These are phyloP conservation scores for Claviceps purpurea DNA, from an alignment of 2,329 filamentous ascomycete genomes.

Conservation along the genomic window DNA sequence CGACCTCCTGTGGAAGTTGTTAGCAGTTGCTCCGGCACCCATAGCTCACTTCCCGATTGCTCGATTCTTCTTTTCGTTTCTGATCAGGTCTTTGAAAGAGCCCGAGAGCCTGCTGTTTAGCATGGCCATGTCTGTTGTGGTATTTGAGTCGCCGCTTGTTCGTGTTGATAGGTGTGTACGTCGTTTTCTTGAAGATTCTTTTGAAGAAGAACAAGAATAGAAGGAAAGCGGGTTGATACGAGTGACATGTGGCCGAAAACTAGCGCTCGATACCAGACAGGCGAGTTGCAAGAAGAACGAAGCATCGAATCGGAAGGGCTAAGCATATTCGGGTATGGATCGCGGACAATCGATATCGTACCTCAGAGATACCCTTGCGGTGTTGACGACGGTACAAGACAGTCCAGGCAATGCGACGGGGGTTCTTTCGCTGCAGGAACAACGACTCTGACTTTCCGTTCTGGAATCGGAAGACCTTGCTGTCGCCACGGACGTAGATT, in stretches of 20 bases:
- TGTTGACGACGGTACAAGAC: constrained; percentile 96
- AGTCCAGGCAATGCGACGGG: constrained; percentile 97
- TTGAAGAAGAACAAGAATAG: too few relatives aligned
- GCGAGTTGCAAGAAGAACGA: not conserved
- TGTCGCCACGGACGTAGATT: constrained; percentile 98
- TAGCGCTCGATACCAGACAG: not conserved
- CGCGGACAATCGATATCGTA: constrained; percentile 35
- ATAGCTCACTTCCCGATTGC: too few relatives aligned
- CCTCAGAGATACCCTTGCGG: constrained; percentile 99
- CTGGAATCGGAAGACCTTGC: constrained; percentile 99
- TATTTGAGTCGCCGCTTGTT: not conserved
- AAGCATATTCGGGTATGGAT: not conserved
- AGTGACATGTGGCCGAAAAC: not conserved
- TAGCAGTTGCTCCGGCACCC: constrained; percentile 11
- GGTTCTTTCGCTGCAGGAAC: constrained; percentile 99
- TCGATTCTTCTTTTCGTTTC: not conserved
- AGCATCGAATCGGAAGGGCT: not conserved
- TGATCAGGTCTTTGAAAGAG: not conserved
- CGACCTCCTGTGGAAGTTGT: constrained; percentile 67
- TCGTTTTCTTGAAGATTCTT: too few relatives aligned
- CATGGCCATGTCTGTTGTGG: not conserved
- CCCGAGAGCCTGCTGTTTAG: not conserved
- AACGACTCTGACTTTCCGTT: constrained; percentile 99
- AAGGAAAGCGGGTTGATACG: too few relatives aligned
- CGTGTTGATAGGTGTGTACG: too few relatives aligned